These are phyloP conservation scores for Nitzschia palea DNA, from an alignment of 108 stramenopile genomes.

Conservation along the genomic window DNA sequence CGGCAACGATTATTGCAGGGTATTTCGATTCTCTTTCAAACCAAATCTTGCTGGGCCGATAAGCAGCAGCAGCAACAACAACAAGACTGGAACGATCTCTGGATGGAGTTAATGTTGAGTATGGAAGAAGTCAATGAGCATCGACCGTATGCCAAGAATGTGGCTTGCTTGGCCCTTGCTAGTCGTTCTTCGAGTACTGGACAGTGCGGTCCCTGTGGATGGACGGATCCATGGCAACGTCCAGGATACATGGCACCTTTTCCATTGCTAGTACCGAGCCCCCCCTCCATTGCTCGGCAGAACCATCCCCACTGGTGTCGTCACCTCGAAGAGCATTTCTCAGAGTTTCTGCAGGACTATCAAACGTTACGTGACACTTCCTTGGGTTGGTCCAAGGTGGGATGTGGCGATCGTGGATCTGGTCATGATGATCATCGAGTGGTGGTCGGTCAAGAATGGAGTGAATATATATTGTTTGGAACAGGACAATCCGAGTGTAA, in stretches of 20 bases:
- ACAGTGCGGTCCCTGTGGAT: conserved; percentile 35
- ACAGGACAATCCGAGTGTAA: conserved; percentile 40
- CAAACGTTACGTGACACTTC: conserved; percentile 3
- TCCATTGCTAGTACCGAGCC: neutral
- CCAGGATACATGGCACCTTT: conserved; percentile 55
- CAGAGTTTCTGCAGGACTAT: conserved; percentile 40
- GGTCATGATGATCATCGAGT: conserved; percentile 69
- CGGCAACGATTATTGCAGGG: conserved; percentile 44
- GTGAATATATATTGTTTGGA: conserved; percentile 80
- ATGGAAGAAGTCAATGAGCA: conserved; percentile 43
- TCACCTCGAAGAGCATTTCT: conserved; percentile 46
- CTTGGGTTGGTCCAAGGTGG: conserved; percentile 48
- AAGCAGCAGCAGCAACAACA: conserved; percentile 3
- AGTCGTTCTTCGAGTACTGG: neutral
- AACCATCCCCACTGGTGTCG: conserved; percentile 63
- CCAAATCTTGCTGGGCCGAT: neutral
- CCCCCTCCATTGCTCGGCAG: conserved; percentile 31
- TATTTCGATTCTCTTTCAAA: conserved; percentile 32
- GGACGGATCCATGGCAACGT: conserved; percentile 58
- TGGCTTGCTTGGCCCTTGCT: conserved; percentile 51
- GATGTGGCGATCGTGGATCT: conserved; percentile 58
- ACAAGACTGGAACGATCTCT: conserved; percentile 43
- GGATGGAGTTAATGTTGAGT: conserved; percentile 64
- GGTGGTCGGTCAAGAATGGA: conserved; percentile 60
- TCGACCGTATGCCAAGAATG: conserved; percentile 41